Percentiles rank a stretch among this genome's conserved stretches.
These are phyloP conservation scores for Cenococcum geophilum DNA, from an alignment of 495 filamentous ascomycete species.

Conservation along the genomic window DNA sequence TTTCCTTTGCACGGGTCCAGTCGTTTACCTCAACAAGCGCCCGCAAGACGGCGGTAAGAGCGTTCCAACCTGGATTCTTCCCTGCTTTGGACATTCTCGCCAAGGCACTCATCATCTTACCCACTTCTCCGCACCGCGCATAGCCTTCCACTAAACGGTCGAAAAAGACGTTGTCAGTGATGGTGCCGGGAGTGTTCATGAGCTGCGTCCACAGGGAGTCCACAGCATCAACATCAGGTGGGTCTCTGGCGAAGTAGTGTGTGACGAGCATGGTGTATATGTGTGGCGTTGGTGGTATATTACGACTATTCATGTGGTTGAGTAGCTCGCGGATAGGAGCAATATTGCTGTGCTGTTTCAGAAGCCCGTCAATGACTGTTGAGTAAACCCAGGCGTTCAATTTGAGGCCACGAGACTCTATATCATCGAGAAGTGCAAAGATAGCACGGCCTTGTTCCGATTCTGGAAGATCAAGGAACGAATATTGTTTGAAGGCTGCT, in stretches of 20 bases:
- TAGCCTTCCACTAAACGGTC: conserved; percentile 63
- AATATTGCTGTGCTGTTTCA: conserved; percentile 43
- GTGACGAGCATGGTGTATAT: conserved; percentile 67
- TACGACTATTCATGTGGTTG: conserved; percentile 49
- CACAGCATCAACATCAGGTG: conserved; percentile 54
- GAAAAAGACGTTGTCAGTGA: conserved; percentile 58
- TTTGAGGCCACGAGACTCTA: conserved; percentile 49
- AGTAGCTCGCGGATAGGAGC: conserved; percentile 54
- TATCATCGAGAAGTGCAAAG: conserved; percentile 44
- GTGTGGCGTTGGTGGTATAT: conserved; percentile 49
- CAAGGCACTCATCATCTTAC: conserved; percentile 48
- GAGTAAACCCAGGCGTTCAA: conserved; percentile 54
- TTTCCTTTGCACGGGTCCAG: conserved; percentile 38
- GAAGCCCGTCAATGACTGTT: conserved; percentile 57
- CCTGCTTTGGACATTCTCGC: conserved; percentile 41
- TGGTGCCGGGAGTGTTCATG: conserved; percentile 33
- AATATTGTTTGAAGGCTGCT: conserved; percentile 40
- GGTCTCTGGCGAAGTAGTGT: conserved; percentile 54
- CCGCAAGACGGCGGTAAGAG: conserved; percentile 44
- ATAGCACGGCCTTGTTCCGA: conserved; percentile 40
- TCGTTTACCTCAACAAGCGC: conserved; percentile 44
- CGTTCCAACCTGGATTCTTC: conserved; percentile 41
- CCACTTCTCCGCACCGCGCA: conserved; percentile 43
- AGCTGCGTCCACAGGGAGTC: conserved; percentile 48
- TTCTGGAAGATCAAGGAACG: conserved; percentile 23